Percentiles rank a stretch among this genome's conserved stretches.
Evolutionary conservation across 768 basidiomycete species (phyloP).

Genomic region (Mrakia blollopis): DNA sequence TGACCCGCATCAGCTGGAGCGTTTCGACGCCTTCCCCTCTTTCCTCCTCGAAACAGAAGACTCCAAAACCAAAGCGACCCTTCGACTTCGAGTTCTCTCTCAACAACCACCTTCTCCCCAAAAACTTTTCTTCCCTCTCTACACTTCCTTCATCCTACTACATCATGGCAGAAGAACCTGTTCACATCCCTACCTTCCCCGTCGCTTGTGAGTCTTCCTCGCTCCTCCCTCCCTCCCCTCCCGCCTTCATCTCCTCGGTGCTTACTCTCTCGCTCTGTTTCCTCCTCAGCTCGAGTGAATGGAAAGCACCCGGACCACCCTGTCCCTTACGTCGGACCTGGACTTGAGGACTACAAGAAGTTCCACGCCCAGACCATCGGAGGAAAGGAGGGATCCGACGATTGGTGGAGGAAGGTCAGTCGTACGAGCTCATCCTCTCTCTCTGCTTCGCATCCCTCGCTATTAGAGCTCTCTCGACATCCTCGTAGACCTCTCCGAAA

Average conservation of each 20-base stretch:
- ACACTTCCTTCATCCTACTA: not conserved
- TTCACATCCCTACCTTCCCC: conserved; percentile 54
- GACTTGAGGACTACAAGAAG: conserved; percentile 65
- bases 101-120: not conserved
- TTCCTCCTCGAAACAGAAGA: too few relatives aligned
- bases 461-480: too few relatives aligned
- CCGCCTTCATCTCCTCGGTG: conserved; percentile 1
- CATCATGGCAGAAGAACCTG: conserved; percentile 38
- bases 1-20: too few relatives aligned
- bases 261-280: not conserved
- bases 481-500: not conserved
- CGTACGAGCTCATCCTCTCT: not conserved
- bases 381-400: conserved; percentile 57
- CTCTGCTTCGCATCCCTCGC: not conserved
- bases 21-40: too few relatives aligned
- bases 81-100: too few relatives aligned
- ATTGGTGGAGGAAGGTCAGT: conserved; percentile 80
- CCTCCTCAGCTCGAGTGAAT: conserved; percentile 57
- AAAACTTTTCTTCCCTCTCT: not conserved
- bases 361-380: conserved; percentile 70
- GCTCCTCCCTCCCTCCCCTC: not conserved
- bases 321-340: conserved; percentile 72
- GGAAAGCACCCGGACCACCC: conserved; percentile 52
- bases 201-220: conserved; percentile 49
- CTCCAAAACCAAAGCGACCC: too few relatives aligned